These are phyloP conservation scores for Haplosporangium sp. DNA, from an alignment of 371 early-diverging fungal genomes.

Conservation along the genomic window DNA sequence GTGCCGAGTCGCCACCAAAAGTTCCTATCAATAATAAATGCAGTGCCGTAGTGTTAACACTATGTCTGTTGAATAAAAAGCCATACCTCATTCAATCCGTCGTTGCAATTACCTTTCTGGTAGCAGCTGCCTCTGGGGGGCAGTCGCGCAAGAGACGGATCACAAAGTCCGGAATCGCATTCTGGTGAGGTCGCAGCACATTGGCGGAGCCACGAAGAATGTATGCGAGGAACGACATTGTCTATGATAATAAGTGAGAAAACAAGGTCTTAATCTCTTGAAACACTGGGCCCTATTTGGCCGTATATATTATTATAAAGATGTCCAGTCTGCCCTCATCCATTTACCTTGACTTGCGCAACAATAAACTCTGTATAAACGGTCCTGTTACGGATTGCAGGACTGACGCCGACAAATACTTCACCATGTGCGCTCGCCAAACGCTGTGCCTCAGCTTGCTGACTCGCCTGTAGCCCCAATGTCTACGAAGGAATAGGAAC, in stretches of 20 bases:
- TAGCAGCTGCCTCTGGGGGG: conserved; percentile 93
- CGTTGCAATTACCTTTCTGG: conserved; percentile 77
- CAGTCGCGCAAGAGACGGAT: conserved; percentile 90
- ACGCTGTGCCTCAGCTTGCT: conserved; percentile 80
- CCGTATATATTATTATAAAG: background rate
- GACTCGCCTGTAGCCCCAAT: conserved; percentile 79
- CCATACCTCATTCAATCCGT: background rate
- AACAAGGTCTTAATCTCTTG: background rate
- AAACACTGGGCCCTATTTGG: too few relatives aligned
- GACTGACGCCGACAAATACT: conserved; percentile 85
- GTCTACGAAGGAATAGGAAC: conserved; percentile 58
- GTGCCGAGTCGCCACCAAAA: conserved; percentile 95
- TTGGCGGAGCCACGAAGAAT: conserved; percentile 85
- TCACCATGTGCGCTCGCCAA: conserved; percentile 74
- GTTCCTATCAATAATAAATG: conserved; percentile 66
- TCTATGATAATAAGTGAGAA: conserved; percentile 60
- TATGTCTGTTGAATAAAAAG: background rate
- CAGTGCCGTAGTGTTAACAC: too few relatives aligned
- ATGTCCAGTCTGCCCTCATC: too few relatives aligned
- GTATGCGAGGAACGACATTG: conserved; percentile 96
- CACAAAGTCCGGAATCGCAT: conserved; percentile 89
- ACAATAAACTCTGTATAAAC: conserved; percentile 88
- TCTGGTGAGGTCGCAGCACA: conserved; percentile 78
- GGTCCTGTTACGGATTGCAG: conserved; percentile 76
- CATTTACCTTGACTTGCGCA: conserved; percentile 88